These are phyloP conservation scores for Pelargonium australe DNA, from an alignment of 441 rosid genomes.

Conservation along the genomic window DNA sequence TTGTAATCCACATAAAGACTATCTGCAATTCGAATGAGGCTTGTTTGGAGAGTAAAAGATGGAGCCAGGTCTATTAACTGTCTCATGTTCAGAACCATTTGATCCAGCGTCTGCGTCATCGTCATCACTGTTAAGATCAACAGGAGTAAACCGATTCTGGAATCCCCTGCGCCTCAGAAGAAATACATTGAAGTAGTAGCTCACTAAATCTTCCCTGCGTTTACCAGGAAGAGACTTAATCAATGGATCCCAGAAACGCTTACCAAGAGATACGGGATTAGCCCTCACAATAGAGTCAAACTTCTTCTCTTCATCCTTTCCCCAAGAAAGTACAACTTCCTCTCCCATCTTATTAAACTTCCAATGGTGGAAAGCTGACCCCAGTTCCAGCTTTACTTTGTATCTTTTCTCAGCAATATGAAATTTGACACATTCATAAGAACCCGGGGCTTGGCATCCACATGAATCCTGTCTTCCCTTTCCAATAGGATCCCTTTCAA, in stretches of 20 bases:
- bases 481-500: constrained; percentile 83
- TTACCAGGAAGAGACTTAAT: constrained; percentile 34
- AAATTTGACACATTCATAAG: constrained; percentile 63
- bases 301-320: constrained; percentile 41
- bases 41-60: constrained; percentile 55
- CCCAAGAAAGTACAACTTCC: constrained; percentile 52
- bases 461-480: constrained; percentile 76
- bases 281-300: constrained; percentile 40
- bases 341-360: constrained; percentile 72
- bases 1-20: constrained; percentile 8
- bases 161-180: constrained; percentile 64
- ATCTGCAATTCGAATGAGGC: constrained; percentile 31
- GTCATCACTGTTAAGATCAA: constrained; percentile 54
- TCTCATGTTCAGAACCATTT: constrained; percentile 25
- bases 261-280: constrained; percentile 33
- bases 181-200: constrained; percentile 74
- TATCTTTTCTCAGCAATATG: constrained; percentile 47
- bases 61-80: constrained; percentile 36
- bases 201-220: constrained; percentile 54
- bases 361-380: constrained; percentile 54
- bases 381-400: constrained; percentile 61
- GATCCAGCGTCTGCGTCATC: constrained; percentile 33
- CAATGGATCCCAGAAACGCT: constrained; percentile 44
- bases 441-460: constrained; percentile 54
- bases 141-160: constrained; percentile 54